Conservation (phyloP, 2,329 filamentous ascomycete species). For the Cadophora sp. region DNA sequence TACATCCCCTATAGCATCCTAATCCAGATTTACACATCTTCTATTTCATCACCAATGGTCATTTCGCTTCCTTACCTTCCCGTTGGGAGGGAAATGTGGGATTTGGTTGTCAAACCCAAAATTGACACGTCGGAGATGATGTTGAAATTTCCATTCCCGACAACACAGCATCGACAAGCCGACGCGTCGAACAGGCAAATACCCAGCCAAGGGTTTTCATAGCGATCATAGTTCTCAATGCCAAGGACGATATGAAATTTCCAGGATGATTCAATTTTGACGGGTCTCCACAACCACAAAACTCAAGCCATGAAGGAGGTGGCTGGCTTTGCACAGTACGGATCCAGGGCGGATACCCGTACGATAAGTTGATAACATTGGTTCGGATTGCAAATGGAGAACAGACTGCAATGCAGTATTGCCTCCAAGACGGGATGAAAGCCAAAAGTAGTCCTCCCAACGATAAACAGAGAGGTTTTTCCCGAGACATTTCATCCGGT, state of each 20-base stretch:
- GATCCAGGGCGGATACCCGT: background rate
- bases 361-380: too few species aligned
- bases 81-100: background rate
- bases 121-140: conserved; percentile 4
- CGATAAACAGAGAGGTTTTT: background rate
- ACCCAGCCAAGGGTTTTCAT: background rate
- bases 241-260: background rate
- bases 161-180: background rate
- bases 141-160: conserved; percentile 2
- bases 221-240: background rate
- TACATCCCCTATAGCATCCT: too few species aligned
- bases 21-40: too few species aligned
- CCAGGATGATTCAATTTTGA: too few species aligned
- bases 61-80: background rate
- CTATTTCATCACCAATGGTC: too few species aligned
- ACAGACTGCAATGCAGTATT: too few species aligned
- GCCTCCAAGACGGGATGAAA: background rate
- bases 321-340: too few species aligned
- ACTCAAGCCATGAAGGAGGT: too few species aligned
- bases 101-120: background rate
- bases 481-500: background rate
- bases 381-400: too few species aligned
- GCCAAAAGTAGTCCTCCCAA: too few species aligned
- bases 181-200: background rate
- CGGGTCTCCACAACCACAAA: too few species aligned